phyloP scores from a whole-genome alignment of 352 stramenopile genomes.

The Phytophthora macrochlamydospora region DNA sequence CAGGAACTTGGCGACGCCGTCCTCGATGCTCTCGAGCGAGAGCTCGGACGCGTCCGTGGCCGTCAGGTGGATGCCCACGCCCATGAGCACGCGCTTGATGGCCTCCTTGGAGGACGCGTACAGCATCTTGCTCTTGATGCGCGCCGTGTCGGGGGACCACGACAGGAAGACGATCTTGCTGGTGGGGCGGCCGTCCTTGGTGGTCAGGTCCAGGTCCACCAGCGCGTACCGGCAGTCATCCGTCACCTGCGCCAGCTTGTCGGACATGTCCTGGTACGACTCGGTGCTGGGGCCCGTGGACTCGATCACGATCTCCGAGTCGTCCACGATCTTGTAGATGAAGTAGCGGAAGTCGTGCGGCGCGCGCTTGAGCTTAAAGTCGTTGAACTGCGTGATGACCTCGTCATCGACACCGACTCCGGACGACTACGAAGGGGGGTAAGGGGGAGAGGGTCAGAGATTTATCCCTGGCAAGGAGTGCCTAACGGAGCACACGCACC shows the following conservation, averaged over 20 bases:
- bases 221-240: slow-evolving; percentile 90
- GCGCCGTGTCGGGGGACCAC: slow-evolving; percentile 93
- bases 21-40: slow-evolving; percentile 75
- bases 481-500: neutral
- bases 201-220: slow-evolving; percentile 90
- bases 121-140: slow-evolving; percentile 95
- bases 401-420: slow-evolving; percentile 94
- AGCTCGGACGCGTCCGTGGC: slow-evolving; percentile 92
- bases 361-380: slow-evolving; percentile 95
- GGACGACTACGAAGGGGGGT: slow-evolving; percentile 74
- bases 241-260: slow-evolving; percentile 72
- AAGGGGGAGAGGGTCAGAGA: slow-evolving; percentile 5
- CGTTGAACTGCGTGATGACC: slow-evolving; percentile 93
- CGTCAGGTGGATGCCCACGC: slow-evolving; percentile 95
- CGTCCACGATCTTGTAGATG: slow-evolving; percentile 95
- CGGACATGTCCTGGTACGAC: slow-evolving; percentile 90
- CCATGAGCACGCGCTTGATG: slow-evolving; percentile 94
- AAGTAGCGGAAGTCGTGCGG: slow-evolving; percentile 95
- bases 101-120: slow-evolving; percentile 95
- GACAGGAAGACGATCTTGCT: slow-evolving; percentile 94
- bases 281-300: slow-evolving; percentile 74
- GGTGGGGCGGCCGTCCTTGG: slow-evolving; percentile 87
- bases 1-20: slow-evolving; percentile 89
- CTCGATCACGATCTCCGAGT: slow-evolving; percentile 95
- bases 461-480: neutral